Conservation (phyloP, 2,329 filamentous ascomycete genomes). For the Colletotrichum zoysiae region DNA sequence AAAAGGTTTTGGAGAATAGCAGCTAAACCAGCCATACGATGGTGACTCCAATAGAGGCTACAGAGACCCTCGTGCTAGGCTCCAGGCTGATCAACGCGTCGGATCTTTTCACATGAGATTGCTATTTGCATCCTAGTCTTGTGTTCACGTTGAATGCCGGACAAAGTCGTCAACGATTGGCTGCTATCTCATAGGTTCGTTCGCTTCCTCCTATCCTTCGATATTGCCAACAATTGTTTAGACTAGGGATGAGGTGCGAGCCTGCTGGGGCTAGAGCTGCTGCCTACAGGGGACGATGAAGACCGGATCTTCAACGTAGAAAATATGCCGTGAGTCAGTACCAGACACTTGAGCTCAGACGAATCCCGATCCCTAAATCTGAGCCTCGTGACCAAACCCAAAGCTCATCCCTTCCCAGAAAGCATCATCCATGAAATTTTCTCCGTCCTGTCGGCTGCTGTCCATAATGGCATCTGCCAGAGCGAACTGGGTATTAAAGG, state of each 20-base stretch:
- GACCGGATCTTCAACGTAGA: not conserved
- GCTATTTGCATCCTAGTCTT: not conserved
- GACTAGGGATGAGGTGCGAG: not conserved
- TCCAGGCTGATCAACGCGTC: too few relatives aligned
- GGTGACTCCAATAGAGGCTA: too few relatives aligned
- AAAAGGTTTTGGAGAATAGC: too few relatives aligned
- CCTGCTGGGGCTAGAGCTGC: not conserved
- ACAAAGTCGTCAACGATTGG: not conserved
- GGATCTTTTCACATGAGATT: not conserved
- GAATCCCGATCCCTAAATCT: not conserved
- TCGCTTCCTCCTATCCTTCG: too few relatives aligned
- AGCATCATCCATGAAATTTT: slow-evolving; percentile 25
- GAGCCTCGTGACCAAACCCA: slow-evolving; percentile 15
- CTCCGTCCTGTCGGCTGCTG: not conserved
- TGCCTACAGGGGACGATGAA: not conserved
- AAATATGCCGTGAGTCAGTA: too few relatives aligned
- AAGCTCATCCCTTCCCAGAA: slow-evolving; percentile 34
- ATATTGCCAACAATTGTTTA: not conserved
- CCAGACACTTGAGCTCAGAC: not conserved
- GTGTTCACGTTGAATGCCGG: too few relatives aligned
- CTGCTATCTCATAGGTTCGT: not conserved
- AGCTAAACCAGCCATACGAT: too few relatives aligned
- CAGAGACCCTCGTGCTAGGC: too few relatives aligned
- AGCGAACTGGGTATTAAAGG: slow-evolving; percentile 37
- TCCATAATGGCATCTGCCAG: slow-evolving; percentile 32